These are phyloP conservation scores for Citrus sp. DNA, from an alignment of 345 rosid genomes.

Conservation along the genomic window DNA sequence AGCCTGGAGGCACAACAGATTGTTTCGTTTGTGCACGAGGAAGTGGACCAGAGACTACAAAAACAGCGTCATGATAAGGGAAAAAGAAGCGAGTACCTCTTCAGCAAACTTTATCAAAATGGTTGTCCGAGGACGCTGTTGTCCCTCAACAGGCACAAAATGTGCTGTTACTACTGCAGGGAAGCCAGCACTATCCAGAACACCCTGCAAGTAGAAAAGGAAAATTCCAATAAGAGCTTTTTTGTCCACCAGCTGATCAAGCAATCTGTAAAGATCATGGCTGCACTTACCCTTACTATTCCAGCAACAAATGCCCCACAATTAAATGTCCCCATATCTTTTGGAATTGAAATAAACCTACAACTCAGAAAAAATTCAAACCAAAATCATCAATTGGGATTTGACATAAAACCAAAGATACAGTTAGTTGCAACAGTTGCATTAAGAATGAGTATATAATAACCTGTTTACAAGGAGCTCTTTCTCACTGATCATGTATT, in stretches of 20 bases:
- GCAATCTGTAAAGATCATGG: background rate
- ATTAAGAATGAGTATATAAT: slow-evolving; percentile 1
- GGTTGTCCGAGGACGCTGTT: slow-evolving; percentile 94
- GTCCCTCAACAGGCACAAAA: slow-evolving; percentile 98
- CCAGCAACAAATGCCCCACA: slow-evolving; percentile 99
- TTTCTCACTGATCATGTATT: slow-evolving; percentile 99
- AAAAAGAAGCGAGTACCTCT: slow-evolving; percentile 50
- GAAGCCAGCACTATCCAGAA: slow-evolving; percentile 86
- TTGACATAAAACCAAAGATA: background rate
- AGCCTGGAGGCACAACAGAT: background rate
- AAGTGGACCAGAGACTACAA: background rate
- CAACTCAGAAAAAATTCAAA: background rate
- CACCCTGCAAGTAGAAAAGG: slow-evolving; percentile 56
- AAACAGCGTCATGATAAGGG: background rate
- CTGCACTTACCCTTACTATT: slow-evolving; percentile 69
- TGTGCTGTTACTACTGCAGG: slow-evolving; percentile 98
- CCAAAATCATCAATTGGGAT: slow-evolving; percentile 2
- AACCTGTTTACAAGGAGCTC: slow-evolving; percentile 96
- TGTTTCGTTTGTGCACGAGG: background rate
- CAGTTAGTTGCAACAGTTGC: background rate
- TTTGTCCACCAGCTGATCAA: slow-evolving; percentile 1
- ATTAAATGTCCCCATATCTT: slow-evolving; percentile 98
- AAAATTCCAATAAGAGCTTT: slow-evolving; percentile 15
- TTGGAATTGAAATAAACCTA: slow-evolving; percentile 93
- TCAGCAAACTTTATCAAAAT: slow-evolving; percentile 94